Conservation (phyloP, 108 stramenopile genomes). For the Skeletonema potamos region DNA sequence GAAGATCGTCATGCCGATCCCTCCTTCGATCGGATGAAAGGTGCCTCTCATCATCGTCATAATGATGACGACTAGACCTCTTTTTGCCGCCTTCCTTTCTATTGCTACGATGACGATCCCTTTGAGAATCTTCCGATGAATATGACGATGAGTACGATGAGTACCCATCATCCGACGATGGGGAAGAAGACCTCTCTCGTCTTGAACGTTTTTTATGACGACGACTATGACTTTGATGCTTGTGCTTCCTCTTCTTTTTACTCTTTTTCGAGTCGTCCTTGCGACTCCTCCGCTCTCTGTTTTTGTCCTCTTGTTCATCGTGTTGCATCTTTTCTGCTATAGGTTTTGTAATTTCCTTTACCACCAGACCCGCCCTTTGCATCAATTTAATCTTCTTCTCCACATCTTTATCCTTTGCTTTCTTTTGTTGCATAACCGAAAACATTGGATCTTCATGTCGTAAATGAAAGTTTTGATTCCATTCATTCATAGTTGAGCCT, state of each 20-base stretch:
- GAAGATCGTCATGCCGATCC: neutral
- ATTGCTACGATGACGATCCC: conserved; percentile 12
- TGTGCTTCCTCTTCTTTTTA: conserved; percentile 9
- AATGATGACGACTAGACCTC: conserved; percentile 4
- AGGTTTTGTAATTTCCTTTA: conserved; percentile 14
- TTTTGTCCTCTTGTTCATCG: conserved; percentile 3
- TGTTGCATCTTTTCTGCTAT: neutral
- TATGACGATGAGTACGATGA: conserved; percentile 8
- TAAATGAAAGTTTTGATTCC: conserved; percentile 76
- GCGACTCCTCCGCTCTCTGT: neutral
- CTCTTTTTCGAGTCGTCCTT: conserved; percentile 5
- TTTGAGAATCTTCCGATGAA: neutral
- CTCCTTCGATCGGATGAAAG: conserved; percentile 5
- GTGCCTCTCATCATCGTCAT: neutral
- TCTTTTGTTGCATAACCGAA: conserved; percentile 53
- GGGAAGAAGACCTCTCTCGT: conserved; percentile 1
- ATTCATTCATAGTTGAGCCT: conserved; percentile 18
- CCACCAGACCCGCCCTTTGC: conserved; percentile 55
- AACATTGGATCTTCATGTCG: conserved; percentile 89
- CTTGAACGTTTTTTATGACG: neutral
- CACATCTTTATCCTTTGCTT: conserved; percentile 45
- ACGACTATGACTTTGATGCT: conserved; percentile 5
- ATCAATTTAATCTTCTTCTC: conserved; percentile 67
- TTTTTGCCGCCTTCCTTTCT: conserved; percentile 13
- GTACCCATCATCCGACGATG: conserved; percentile 4